These are phyloP conservation scores for Holtermannia corniformis DNA, from an alignment of 768 basidiomycete species.

Conservation along the genomic window DNA sequence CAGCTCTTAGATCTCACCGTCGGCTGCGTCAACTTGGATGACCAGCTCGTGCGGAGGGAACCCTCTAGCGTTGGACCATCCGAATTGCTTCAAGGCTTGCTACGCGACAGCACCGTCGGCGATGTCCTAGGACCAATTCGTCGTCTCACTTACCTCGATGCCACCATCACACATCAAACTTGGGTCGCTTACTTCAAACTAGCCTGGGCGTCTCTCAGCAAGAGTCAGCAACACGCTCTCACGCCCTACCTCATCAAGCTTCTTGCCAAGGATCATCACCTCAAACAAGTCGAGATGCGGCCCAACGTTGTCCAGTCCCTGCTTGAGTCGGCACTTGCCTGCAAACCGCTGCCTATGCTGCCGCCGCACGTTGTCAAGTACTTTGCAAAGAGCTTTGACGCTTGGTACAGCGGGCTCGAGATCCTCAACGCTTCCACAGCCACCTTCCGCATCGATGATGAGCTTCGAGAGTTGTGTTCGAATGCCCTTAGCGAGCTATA, in stretches of 20 bases:
- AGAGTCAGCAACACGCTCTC: constrained; percentile 78
- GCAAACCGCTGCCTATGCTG: constrained; percentile 73
- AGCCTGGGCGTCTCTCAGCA: constrained; percentile 72
- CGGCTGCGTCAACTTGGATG: constrained; percentile 50
- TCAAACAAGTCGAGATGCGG: constrained; percentile 73
- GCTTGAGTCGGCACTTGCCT: constrained; percentile 72
- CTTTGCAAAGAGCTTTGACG: constrained; percentile 86
- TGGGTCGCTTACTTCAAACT: constrained; percentile 85
- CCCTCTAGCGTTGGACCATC: constrained; percentile 22
- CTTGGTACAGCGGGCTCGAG: constrained; percentile 88
- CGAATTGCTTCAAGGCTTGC: constrained; percentile 31
- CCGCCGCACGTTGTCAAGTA: constrained; percentile 95
- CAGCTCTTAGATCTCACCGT: constrained; percentile 81
- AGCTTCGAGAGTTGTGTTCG: constrained; percentile 68
- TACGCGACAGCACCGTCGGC: constrained; percentile 30
- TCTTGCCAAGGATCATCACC: constrained; percentile 86
- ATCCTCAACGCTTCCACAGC: constrained; percentile 74
- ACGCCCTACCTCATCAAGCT: constrained; percentile 82
- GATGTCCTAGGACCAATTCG: constrained; percentile 67
- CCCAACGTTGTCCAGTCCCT: constrained; percentile 90
- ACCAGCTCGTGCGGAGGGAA: constrained; percentile 24
- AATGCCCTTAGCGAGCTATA: constrained; percentile 92
- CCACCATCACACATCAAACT: constrained; percentile 62
- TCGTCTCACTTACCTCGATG: constrained; percentile 70
- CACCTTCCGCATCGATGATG: constrained; percentile 62